Base-by-base conservation (phyloP, 73 alveolate species). In the Vitrella brassicaformis region DNA sequence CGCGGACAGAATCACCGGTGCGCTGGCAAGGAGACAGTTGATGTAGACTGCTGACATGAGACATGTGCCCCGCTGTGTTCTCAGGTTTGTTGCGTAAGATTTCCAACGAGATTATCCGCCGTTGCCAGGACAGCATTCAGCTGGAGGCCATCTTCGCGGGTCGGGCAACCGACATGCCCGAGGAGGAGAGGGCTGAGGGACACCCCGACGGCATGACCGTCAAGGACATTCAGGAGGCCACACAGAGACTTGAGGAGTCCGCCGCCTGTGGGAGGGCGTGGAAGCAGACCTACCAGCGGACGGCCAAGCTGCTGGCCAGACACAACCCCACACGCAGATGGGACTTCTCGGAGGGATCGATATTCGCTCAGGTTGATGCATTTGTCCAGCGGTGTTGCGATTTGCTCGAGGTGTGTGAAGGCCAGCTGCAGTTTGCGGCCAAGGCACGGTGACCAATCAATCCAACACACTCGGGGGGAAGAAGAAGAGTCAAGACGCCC, bases 351-450 rank as follows among this genome's bases (percentile, higher is more conserved):
- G 56, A 39, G 4, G 56, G 56, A 39, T 39, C 56, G 56, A 39
- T 39, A 4, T 39, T 39, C 56, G 56, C 56, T 8, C 56, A 39
- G 56, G 90, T 96, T 75, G 99, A 97, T 81, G 99, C 99, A 19
- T 97, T 97, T 85, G 98, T 96, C 80, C 93, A 95, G 80, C 88
- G 99, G 72, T 97, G 99, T 87, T 87, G 91, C 75, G 99, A 97
- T 78, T 92, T 94, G 39, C 90, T 90, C 80, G 99, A 97, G 88
- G 96, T 97, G 39, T 96, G 98, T 45, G 95, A 94, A 79, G 98
- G 98, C 47, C 94, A 93, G 82, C 87, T 95, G 28, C 94, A 96
- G 80, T 96, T 96, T 74, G 98, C 98, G 27, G 83, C 78, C 82
- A 81, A 14, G 56, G 4, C 56, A 39, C 4, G 56, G 56, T 39